Conservation (phyloP, 2,329 filamentous ascomycete species). For the Pseudopyrenochaeta lycopersici region DNA sequence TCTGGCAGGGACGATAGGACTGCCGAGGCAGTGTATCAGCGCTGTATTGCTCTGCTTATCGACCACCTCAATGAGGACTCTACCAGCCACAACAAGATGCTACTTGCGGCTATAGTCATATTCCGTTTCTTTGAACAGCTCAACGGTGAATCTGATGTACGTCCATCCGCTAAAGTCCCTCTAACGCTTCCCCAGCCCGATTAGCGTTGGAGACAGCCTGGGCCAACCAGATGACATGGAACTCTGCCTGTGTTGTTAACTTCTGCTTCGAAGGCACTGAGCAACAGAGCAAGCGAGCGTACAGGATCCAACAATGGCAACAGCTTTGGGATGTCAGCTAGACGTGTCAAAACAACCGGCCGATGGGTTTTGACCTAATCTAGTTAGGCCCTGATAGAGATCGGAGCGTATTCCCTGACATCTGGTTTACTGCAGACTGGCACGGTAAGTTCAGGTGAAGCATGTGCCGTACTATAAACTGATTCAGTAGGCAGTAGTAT, state of each 20-base stretch:
- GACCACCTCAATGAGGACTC: conserved; percentile 34
- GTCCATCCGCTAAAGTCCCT: conserved; percentile 39
- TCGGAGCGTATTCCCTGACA: conserved; percentile 28
- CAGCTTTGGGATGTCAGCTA: conserved; percentile 34
- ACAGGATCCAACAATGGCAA: conserved; percentile 26
- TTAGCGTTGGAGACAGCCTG: conserved; percentile 42
- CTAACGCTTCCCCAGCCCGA: conserved; percentile 36
- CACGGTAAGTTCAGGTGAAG: conserved; percentile 44
- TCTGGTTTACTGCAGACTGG: too few relatives aligned
- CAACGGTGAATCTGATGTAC: conserved; percentile 24
- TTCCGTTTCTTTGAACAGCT: conserved; percentile 45
- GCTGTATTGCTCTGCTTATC: conserved; percentile 41
- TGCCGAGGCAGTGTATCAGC: conserved; percentile 36
- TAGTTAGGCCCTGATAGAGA: conserved; percentile 24
- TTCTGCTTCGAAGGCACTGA: conserved; percentile 38
- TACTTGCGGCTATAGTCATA: conserved; percentile 44
- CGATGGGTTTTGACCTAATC: conserved; percentile 40
- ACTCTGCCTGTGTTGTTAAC: conserved; percentile 38
- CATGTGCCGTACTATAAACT: background rate
- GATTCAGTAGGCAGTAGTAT: conserved; percentile 33
- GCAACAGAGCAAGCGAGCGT: conserved; percentile 13
- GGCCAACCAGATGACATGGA: conserved; percentile 45
- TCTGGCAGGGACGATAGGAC: conserved; percentile 24
- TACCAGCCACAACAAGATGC: conserved; percentile 37
- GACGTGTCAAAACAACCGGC: conserved; percentile 32